phyloP scores from a whole-genome alignment of 768 basidiomycete species.

The Dioszegia aurantiaca region DNA sequence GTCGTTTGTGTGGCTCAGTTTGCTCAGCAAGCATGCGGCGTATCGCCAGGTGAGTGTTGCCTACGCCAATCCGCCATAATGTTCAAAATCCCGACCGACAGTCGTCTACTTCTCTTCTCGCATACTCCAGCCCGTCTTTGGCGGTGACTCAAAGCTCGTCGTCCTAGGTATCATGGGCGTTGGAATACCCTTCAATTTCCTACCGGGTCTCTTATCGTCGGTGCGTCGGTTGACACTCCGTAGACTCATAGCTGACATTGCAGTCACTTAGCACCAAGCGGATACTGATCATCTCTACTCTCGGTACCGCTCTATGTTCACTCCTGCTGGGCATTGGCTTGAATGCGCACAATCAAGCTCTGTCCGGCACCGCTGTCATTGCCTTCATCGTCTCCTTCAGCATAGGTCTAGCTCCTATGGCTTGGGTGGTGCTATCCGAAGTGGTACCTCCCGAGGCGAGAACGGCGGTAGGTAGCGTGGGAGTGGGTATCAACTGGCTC shows the following conservation, averaged over 20 bases:
- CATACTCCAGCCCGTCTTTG: slow-evolving; percentile 75
- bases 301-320: slow-evolving; percentile 64
- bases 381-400: slow-evolving; percentile 83
- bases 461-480: slow-evolving; percentile 70
- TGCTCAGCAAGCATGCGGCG: slow-evolving; percentile 35
- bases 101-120: slow-evolving; percentile 87
- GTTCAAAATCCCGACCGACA: slow-evolving; percentile 37
- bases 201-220: slow-evolving; percentile 78
- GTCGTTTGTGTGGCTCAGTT: slow-evolving; percentile 24
- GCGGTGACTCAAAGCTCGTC: slow-evolving; percentile 68
- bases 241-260: neutral
- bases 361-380: slow-evolving; percentile 65
- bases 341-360: slow-evolving; percentile 52
- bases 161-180: slow-evolving; percentile 76
- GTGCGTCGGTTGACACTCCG: slow-evolving; percentile 54
- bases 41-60: slow-evolving; percentile 27
- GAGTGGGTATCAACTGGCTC: slow-evolving; percentile 62
- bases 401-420: slow-evolving; percentile 79
- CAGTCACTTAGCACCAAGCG: slow-evolving; percentile 70
- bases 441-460: slow-evolving; percentile 62
- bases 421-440: slow-evolving; percentile 85
- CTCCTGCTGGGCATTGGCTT: slow-evolving; percentile 60
- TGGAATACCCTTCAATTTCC: slow-evolving; percentile 63
- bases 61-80: neutral
- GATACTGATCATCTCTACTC: slow-evolving; percentile 68